A percentile compares a stretch with the other conserved stretches of the same genome.
These are phyloP conservation scores for Pyricularia sp. DNA, from an alignment of 2,329 filamentous ascomycete genomes.

Conservation along the genomic window DNA sequence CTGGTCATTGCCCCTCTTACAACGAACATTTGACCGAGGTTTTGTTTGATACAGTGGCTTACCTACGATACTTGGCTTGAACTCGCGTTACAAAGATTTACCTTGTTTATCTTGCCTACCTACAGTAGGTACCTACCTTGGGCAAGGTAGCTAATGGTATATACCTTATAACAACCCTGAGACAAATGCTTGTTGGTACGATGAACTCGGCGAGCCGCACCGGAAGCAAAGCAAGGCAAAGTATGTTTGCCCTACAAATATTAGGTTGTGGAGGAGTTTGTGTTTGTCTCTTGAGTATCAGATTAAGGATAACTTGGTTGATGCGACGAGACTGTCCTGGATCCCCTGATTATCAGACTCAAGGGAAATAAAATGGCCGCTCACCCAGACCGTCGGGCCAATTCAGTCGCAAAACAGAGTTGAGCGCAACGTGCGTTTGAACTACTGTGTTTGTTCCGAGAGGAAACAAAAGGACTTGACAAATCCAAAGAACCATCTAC, in stretches of 20 bases:
- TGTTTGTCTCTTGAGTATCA: neutral
- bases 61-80: no score
- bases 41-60: neutral
- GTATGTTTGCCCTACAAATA: neutral
- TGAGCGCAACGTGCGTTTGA: neutral
- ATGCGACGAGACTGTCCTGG: neutral
- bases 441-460: neutral
- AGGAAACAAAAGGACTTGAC: no score
- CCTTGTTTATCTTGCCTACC: neutral
- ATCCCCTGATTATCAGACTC: neutral
- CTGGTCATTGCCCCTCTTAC: neutral
- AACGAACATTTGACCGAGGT: neutral
- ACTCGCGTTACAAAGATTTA: neutral
- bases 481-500: no score
- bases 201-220: neutral
- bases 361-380: neutral
- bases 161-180: neutral
- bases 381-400: neutral
- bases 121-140: no score
- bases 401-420: neutral
- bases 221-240: neutral
- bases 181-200: neutral
- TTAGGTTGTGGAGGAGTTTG: neutral
- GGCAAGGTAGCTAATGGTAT: neutral
- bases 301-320: neutral